Evolutionary conservation across 2,329 filamentous ascomycete species (phyloP).

Genomic region (Triangularia verruculosa): DNA sequence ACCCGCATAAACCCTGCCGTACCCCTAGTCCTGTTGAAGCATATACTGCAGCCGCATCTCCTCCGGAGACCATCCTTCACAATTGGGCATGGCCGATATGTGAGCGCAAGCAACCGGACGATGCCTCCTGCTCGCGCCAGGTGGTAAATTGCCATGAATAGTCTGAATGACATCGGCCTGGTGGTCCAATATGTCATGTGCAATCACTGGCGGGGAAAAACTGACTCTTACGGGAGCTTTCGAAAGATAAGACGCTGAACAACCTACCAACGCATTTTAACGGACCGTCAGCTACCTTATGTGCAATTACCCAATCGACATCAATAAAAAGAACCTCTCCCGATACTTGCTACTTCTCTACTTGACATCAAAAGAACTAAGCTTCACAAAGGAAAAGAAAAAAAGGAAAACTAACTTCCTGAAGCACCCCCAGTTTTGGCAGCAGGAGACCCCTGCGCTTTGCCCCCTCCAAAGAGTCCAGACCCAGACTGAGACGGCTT

Average conservation of each 20-base stretch:
- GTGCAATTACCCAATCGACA: background rate
- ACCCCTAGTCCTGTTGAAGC: no score
- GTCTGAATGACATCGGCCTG: no score
- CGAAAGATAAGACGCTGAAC: no score
- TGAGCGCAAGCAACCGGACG: background rate
- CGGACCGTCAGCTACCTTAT: background rate
- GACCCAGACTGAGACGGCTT: no score
- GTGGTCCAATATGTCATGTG: no score
- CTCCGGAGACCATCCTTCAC: background rate
- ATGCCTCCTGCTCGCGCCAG: background rate
- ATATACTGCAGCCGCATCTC: background rate
- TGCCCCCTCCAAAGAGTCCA: background rate
- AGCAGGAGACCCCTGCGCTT: background rate
- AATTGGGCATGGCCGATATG: background rate
- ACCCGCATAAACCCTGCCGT: no score
- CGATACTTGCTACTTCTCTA: background rate
- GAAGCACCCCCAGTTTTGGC: background rate
- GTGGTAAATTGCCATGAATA: no score
- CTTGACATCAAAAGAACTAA: background rate
- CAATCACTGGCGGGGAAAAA: no score
- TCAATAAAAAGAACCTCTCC: no score
- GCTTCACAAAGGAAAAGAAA: background rate
- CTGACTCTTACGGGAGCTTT: no score
- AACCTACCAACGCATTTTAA: background rate
- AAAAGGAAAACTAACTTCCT: background rate